Evolutionary conservation across 176 grass and related monocot genomes (phyloP).

Genomic region (Musa itinerans): DNA sequence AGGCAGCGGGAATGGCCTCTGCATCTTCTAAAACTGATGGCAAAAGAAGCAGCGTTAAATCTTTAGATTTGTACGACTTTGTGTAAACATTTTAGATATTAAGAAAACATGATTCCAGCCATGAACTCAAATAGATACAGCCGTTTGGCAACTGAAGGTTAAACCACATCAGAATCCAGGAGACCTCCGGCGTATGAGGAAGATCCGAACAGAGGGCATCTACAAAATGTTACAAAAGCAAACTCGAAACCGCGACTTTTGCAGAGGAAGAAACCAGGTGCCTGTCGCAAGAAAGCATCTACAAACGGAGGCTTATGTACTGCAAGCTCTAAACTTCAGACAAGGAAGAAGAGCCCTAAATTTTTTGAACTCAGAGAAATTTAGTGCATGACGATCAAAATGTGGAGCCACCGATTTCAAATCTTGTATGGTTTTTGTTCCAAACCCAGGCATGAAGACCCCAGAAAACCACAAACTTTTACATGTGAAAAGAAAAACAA

Average conservation of each 20-base stretch:
- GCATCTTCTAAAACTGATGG: slow-evolving; percentile 8
- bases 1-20: slow-evolving; percentile 5
- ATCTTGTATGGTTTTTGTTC: neutral
- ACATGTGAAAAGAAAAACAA: neutral
- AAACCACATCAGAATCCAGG: neutral
- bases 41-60: neutral
- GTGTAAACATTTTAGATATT: too few relatives aligned
- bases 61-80: too few relatives aligned
- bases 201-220: neutral
- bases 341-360: neutral
- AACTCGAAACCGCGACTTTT: neutral
- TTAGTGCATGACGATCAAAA: neutral
- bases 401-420: neutral
- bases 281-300: too few relatives aligned
- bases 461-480: neutral
- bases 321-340: neutral
- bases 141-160: neutral
- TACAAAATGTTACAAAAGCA: neutral
- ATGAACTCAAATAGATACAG: too few relatives aligned
- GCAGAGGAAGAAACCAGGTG: too few relatives aligned
- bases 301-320: too few relatives aligned
- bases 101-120: too few relatives aligned
- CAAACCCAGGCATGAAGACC: neutral
- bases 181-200: neutral
- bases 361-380: neutral